Percentiles rank a stretch among this genome's conserved stretches.
phyloP scores from a whole-genome alignment of 345 rosid species.

The Triadica sebifera region DNA sequence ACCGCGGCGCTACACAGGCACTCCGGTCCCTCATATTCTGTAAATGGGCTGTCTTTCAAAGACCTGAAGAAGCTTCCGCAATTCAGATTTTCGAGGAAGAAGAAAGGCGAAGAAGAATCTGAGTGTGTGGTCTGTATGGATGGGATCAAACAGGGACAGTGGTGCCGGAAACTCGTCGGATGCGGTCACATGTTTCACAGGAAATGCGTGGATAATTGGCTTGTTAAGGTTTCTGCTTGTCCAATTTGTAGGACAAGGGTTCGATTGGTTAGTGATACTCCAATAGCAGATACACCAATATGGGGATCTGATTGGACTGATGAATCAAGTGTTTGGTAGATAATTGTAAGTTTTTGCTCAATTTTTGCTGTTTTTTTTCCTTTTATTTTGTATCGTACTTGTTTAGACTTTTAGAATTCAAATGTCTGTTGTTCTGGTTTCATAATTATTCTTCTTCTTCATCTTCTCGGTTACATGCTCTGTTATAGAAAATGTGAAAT shows the following conservation, averaged over 20 bases:
- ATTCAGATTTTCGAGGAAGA: conserved; percentile 41
- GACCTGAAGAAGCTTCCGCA: conserved; percentile 61
- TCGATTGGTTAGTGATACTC: conserved; percentile 12
- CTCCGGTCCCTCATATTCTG: conserved; percentile 25
- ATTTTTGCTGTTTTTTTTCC: not conserved
- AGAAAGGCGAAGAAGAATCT: conserved; percentile 21
- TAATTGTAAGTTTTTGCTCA: conserved; percentile 23
- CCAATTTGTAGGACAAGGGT: conserved; percentile 66
- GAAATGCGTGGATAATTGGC: conserved; percentile 81
- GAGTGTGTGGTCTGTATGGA: conserved; percentile 82
- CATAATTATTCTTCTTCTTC: not conserved
- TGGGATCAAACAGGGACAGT: conserved; percentile 64
- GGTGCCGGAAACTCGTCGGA: conserved; percentile 66
- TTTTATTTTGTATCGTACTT: not conserved
- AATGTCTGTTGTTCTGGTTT: not conserved
- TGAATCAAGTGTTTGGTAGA: conserved; percentile 33
- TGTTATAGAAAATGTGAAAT: not conserved
- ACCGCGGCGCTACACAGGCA: conserved; percentile 39
- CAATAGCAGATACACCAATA: conserved; percentile 18
- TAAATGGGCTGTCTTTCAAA: conserved; percentile 42
- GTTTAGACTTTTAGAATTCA: not conserved
- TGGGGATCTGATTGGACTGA: conserved; percentile 27
- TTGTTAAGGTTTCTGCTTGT: conserved; percentile 64
- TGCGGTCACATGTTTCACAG: conserved; percentile 84
- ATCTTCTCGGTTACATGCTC: not conserved